Evolutionary conservation across 257 asterid species (phyloP).

Genomic region (Solanum okadae): DNA sequence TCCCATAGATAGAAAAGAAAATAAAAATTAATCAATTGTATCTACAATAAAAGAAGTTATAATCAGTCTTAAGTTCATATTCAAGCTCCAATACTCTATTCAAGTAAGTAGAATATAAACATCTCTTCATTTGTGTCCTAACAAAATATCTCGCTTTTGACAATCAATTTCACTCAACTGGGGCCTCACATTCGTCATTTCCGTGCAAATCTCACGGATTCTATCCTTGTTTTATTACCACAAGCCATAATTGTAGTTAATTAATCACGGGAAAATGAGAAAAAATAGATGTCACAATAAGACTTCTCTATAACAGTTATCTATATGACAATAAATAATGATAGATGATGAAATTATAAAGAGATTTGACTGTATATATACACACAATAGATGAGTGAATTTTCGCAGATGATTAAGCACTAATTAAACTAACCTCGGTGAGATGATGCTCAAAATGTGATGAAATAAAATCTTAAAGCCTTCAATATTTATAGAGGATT

Average conservation of each 20-base stretch:
- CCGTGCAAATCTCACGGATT: neutral
- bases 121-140: neutral
- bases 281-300: neutral
- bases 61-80: neutral
- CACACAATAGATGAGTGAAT: too few species aligned
- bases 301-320: neutral
- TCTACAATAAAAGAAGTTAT: neutral
- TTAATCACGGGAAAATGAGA: neutral
- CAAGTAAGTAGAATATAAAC: neutral
- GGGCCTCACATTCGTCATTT: neutral
- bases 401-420: neutral
- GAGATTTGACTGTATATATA: neutral
- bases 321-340: neutral
- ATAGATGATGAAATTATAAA: neutral
- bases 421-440: neutral
- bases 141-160: neutral
- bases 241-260: neutral
- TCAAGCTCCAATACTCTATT: neutral
- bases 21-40: neutral
- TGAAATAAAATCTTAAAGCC: neutral
- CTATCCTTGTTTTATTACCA: neutral
- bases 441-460: neutral
- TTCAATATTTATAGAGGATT: neutral
- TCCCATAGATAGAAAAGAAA: neutral
- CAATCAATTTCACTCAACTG: neutral